Evolutionary conservation across 371 early-diverging fungal genomes (phyloP), one percentile per base, ranked within the genome.

Genomic region (Actinomortierella wolfii): DNA sequence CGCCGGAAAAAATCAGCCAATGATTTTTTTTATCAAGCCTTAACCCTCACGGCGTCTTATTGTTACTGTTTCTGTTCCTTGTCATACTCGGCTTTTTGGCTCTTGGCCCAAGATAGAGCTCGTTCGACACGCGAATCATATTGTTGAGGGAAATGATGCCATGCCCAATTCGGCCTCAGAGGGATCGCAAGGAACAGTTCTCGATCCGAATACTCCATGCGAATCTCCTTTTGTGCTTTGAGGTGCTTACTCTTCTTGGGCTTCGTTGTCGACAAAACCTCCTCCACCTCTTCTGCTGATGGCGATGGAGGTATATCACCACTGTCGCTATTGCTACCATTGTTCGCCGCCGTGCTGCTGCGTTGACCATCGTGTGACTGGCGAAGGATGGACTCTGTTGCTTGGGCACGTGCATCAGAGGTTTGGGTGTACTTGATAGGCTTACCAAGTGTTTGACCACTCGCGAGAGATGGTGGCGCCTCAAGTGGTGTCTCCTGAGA

Each of bases 131-230:
- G 40, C 0, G 73, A 71, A 39, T 71, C 73, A 42, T 71, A 71
- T 40, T 71, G 73, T 51, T 71, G 73, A 13, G 73, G 73, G 60
- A 71, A 71, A 39, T 71, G 73, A 18, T 71, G 73, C 73, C 73
- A 71, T 34, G 62, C n/a, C 73, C 73, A 71, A 24, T 71, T 71
- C 28, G 48, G 39, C 20, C 73, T 18, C 20, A 71, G 41, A 0
- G 73, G 73, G 23, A 71, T 71, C 6, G 73, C 59, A 59, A 56
- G 61, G 49, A 71, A 71, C 20, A 58, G 46, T 11, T 43, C 59
- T 42, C 62, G 65, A 45, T 65, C 59, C 50, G 73, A 71, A 40
- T 61, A 71, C 57, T 71, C 73, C n/a, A 71, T 71, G 8, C 73
- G 73, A 20, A 71, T 71, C 48, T 71, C 73, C 51, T 71, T 71